A percentile compares a stretch with the other conserved stretches of the same genome.
Evolutionary conservation across 208 protist genomes (phyloP).

Genomic region (Leishmania guyanensis): DNA sequence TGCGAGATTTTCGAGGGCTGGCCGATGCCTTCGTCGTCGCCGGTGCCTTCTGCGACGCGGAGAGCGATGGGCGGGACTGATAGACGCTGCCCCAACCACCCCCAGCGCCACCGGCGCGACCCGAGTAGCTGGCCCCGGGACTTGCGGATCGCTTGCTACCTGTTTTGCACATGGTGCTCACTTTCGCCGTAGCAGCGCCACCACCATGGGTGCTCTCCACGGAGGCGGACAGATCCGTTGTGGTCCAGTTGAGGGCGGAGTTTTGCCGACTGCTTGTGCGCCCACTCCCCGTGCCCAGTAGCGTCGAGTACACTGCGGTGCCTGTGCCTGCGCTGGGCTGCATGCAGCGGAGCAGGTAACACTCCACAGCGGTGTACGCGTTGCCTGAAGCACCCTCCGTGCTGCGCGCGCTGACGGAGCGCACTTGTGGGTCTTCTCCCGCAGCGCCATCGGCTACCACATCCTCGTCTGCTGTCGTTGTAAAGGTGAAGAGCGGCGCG

Average conservation of each 20-base stretch:
- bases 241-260: background rate
- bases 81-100: slow-evolving; percentile 5
- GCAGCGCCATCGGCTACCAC: background rate
- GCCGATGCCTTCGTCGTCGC: background rate
- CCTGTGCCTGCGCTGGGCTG: slow-evolving; percentile 2
- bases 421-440: background rate
- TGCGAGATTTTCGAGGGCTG: background rate
- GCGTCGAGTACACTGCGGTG: slow-evolving; percentile 1
- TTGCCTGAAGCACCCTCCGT: slow-evolving; percentile 7
- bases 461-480: background rate
- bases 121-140: slow-evolving; percentile 11
- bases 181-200: background rate
- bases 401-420: slow-evolving; percentile 30
- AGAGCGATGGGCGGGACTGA: slow-evolving; percentile 4
- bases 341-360: slow-evolving; percentile 28
- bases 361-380: slow-evolving; percentile 8
- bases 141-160: slow-evolving; percentile 26
- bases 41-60: slow-evolving; percentile 8
- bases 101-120: slow-evolving; percentile 6
- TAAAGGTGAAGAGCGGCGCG: slow-evolving; percentile 28
- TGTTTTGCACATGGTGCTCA: background rate
- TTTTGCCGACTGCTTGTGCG: slow-evolving; percentile 13
- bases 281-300: slow-evolving; percentile 11
- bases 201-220: background rate
- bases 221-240: slow-evolving; percentile 3